Evolutionary conservation across 2,329 filamentous ascomycete species (phyloP), one percentile per base, ranked within the genome.

Genomic region (Penicillium nordicum): DNA sequence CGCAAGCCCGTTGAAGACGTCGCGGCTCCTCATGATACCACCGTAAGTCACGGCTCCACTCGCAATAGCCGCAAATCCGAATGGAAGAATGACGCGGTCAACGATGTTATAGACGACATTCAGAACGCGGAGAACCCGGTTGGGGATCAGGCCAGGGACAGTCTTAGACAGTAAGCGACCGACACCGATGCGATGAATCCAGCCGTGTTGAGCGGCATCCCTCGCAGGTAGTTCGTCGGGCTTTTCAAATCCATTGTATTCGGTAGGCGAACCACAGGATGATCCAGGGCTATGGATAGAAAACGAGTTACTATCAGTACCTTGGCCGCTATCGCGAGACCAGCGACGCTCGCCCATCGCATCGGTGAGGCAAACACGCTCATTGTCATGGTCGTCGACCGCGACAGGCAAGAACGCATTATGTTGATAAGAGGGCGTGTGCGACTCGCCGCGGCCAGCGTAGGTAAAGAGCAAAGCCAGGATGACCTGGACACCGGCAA

Each of bases 1-100:
- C 8, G 93, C 93, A 41, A 97, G 80, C 2, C 93, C 91, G 64
- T 87, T 92, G 78, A 93, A 95, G 55, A 97, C 78, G 3, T 80
- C 79, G 23, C 73, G 72, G 5, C 83, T 88, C 71, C 88, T 86
- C 72, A 94, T 94, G 62, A 97, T 88, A 29, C 92, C 89, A 27
- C 86, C 89, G 68, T 89, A 92, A 0, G 90, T 86, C 30, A 90
- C 82, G 36, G 88, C 82, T 5, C 93, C 93, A 4, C 86, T 88
- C 21, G 83, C 78, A 16, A 96, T 74, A 0, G 86, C 82, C 42
- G 89, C 76, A 65, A 92, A 96, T 1, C 90, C 91, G 38, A 96
- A 80, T 0, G 90, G 81, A 34, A 97, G 76, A 58, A 95, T 88
- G 2, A 87, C 80, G 49, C 92, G 85, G 70, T 97, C 90, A 30